These are phyloP conservation scores for Neurospora sp. DNA, from an alignment of 495 filamentous ascomycete genomes.

Conservation along the genomic window DNA sequence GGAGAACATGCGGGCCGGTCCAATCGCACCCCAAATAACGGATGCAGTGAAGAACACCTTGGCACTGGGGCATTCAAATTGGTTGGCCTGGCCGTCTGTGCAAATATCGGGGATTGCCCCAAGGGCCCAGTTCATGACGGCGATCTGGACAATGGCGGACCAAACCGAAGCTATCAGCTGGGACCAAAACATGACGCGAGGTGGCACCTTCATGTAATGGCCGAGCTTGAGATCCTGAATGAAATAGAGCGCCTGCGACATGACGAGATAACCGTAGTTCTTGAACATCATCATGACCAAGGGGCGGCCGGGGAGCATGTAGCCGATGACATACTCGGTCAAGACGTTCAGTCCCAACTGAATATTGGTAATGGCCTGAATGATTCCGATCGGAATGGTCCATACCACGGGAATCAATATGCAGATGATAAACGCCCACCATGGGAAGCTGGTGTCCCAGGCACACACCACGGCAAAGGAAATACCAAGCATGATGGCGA, in stretches of 20 bases:
- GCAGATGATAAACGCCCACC: conserved; percentile 56
- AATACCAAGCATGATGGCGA: conserved; percentile 32
- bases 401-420: conserved; percentile 44
- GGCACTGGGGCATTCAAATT: conserved; percentile 55
- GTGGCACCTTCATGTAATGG: conserved; percentile 65
- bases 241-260: conserved; percentile 42
- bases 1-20: conserved; percentile 48
- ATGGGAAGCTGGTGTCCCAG: conserved; percentile 53
- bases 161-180: conserved; percentile 55
- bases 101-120: conserved; percentile 51
- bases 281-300: conserved; percentile 62
- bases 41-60: conserved; percentile 54
- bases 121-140: conserved; percentile 58
- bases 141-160: conserved; percentile 55
- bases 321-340: conserved; percentile 61
- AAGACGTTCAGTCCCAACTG: conserved; percentile 57
- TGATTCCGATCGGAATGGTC: conserved; percentile 44
- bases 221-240: conserved; percentile 45
- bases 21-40: conserved; percentile 42
- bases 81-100: conserved; percentile 41
- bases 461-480: conserved; percentile 45
- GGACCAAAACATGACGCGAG: conserved; percentile 53
- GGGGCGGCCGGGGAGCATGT: conserved; percentile 55
- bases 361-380: conserved; percentile 58
- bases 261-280: conserved; percentile 58